phyloP scores from a whole-genome alignment of 371 early-diverging fungal genomes.

The Actinomucor elegans region DNA sequence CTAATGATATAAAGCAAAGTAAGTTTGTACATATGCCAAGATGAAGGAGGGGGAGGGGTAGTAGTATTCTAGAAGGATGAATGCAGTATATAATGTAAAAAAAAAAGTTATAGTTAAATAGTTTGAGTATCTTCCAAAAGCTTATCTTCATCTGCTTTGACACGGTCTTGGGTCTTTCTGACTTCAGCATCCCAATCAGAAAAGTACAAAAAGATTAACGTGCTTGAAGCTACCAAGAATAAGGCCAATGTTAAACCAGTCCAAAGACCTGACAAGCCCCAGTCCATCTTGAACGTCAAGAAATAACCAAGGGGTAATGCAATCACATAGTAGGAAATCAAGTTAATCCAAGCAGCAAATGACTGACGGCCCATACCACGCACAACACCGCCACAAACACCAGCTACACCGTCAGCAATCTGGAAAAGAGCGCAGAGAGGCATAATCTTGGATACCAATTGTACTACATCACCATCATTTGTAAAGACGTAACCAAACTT shows the following conservation, averaged over 20 bases:
- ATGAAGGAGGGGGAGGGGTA: no score
- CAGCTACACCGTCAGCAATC: constrained; percentile 63
- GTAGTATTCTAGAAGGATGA: no score
- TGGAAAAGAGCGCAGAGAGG: constrained; percentile 80
- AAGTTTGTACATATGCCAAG: no score
- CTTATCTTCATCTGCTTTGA: constrained; percentile 26
- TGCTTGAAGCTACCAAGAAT: constrained; percentile 37
- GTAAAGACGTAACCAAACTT: constrained; percentile 66
- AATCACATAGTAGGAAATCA: constrained; percentile 62
- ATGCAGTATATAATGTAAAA: no score
- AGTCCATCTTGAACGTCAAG: constrained; percentile 53
- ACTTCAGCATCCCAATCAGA: constrained; percentile 47
- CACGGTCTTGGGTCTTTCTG: constrained; percentile 27
- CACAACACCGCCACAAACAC: constrained; percentile 66
- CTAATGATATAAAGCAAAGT: no score
- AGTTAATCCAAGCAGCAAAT: constrained; percentile 62
- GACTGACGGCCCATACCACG: constrained; percentile 71
- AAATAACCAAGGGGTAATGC: constrained; percentile 67
- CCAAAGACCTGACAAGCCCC: constrained; percentile 71
- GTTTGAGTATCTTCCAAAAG: constrained; percentile 13
- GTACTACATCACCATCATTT: constrained; percentile 63
- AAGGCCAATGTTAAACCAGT: constrained; percentile 50
- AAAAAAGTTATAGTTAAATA: no score
- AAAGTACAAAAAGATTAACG: constrained; percentile 24
- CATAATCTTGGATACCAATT: constrained; percentile 63